Evolutionary conservation across 371 early-diverging fungal species (phyloP).

Genomic region (Actinomortierella wolfii): DNA sequence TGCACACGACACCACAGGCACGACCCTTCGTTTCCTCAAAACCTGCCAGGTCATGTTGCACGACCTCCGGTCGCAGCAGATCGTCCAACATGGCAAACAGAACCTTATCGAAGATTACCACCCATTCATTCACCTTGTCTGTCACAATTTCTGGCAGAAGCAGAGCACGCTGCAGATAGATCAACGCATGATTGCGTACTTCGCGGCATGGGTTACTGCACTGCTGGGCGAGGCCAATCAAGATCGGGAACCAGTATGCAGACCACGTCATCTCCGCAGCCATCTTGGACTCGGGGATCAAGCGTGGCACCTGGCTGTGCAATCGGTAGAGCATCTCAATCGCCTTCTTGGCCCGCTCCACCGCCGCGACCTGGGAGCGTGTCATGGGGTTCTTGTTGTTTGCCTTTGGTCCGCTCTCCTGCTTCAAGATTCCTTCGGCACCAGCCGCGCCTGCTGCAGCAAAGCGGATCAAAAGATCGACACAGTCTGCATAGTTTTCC

Average conservation of each 20-base stretch:
- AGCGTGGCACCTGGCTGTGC: conserved; percentile 58
- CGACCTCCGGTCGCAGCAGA: conserved; percentile 63
- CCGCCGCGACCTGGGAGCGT: conserved; percentile 48
- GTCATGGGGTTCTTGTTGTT: conserved; percentile 37
- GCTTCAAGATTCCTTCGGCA: conserved; percentile 37
- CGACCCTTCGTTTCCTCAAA: conserved; percentile 64
- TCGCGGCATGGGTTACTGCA: conserved; percentile 70
- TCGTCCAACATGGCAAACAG: conserved; percentile 71
- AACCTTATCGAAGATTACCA: conserved; percentile 70
- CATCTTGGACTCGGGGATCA: conserved; percentile 54
- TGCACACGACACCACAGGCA: conserved; percentile 63
- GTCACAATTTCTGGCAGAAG: conserved; percentile 48
- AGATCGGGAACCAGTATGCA: conserved; percentile 72
- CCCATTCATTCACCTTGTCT: conserved; percentile 49
- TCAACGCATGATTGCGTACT: conserved; percentile 66
- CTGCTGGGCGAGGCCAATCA: conserved; percentile 69
- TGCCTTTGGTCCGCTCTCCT: conserved; percentile 39
- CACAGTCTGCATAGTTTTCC: conserved; percentile 71
- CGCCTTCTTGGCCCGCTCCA: conserved; percentile 65
- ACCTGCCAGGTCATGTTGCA: conserved; percentile 52
- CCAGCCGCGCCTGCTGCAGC: conserved; percentile 53
- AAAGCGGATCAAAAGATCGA: conserved; percentile 63
- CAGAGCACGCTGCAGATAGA: conserved; percentile 59
- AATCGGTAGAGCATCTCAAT: conserved; percentile 64
- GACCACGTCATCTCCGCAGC: conserved; percentile 60